phyloP scores from a whole-genome alignment of 805 yeast genomes.

The Nakazawaea wyomingensis region DNA sequence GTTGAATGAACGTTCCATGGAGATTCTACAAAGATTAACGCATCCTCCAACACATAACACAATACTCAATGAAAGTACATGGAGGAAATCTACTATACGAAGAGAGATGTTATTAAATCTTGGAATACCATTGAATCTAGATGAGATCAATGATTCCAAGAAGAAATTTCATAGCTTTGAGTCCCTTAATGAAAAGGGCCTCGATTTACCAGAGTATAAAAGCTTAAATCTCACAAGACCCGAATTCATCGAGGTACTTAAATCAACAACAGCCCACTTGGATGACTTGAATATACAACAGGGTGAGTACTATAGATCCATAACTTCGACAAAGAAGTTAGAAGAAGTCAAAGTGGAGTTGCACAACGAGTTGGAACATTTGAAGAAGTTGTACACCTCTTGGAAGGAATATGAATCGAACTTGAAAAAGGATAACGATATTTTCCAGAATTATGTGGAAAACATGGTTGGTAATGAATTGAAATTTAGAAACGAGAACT shows the following conservation, averaged over 20 bases:
- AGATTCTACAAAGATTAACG: constrained; percentile 7
- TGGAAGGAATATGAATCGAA: constrained; percentile 50
- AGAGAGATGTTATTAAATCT: constrained; percentile 57
- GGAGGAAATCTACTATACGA: constrained; percentile 65
- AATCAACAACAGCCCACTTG: constrained; percentile 19
- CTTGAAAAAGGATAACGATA: constrained; percentile 57
- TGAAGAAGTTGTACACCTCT: constrained; percentile 33
- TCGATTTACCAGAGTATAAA: constrained; percentile 29
- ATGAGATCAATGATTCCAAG: constrained; percentile 33
- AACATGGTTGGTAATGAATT: constrained; percentile 90
- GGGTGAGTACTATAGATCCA: constrained; percentile 18
- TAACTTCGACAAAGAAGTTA: constrained; percentile 21
- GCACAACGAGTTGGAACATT: constrained; percentile 30
- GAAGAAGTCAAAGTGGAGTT: constrained; percentile 27
- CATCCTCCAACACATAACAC: not conserved
- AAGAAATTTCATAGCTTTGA: not conserved
- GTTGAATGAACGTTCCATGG: constrained; percentile 5
- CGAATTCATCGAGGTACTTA: constrained; percentile 21
- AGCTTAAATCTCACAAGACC: constrained; percentile 27
- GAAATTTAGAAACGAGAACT: constrained; percentile 46
- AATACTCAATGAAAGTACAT: constrained; percentile 21
- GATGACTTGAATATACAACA: constrained; percentile 23
- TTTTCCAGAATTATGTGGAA: constrained; percentile 84
- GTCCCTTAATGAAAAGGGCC: constrained; percentile 5
- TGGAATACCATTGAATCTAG: constrained; percentile 71